Conservation (phyloP, 2,329 filamentous ascomycete species). For the Colletotrichum higginsianum region DNA sequence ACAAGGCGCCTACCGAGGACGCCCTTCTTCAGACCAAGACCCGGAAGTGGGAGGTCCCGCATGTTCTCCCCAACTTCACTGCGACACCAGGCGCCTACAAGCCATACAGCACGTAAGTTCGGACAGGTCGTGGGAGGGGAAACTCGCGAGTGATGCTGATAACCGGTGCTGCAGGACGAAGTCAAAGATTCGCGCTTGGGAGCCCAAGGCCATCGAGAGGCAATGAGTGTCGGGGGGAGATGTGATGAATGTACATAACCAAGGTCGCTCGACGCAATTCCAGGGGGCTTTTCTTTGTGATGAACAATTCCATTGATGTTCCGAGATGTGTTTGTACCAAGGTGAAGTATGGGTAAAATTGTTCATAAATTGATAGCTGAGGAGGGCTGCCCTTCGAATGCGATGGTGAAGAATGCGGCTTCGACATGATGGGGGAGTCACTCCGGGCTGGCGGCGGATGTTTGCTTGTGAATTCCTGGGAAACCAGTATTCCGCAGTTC, state of each 20-base stretch:
- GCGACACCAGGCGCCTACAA: slow-evolving; percentile 85
- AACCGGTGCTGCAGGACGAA: slow-evolving; percentile 58
- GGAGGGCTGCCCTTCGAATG: neutral
- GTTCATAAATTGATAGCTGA: no score
- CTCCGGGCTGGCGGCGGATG: no score
- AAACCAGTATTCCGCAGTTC: no score
- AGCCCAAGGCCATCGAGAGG: slow-evolving; percentile 55
- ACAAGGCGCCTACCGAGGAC: slow-evolving; percentile 87
- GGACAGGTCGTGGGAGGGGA: neutral
- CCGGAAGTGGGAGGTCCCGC: slow-evolving; percentile 82
- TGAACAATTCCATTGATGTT: neutral
- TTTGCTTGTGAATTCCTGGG: no score
- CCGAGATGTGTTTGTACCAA: neutral
- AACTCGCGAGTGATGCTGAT: slow-evolving; percentile 1
- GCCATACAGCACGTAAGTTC: slow-evolving; percentile 92
- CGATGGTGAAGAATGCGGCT: no score
- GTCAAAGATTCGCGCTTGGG: slow-evolving; percentile 69
- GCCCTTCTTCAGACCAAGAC: slow-evolving; percentile 76
- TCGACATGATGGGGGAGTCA: no score
- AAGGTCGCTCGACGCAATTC: slow-evolving; percentile 37
- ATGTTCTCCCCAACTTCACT: slow-evolving; percentile 82
- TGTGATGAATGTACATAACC: slow-evolving; percentile 37
- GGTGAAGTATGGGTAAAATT: neutral
- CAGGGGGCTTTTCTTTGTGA: slow-evolving; percentile 31
- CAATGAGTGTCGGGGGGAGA: slow-evolving; percentile 37